Evolutionary conservation across 768 basidiomycete genomes (phyloP), one percentile per base, ranked within the genome.

Genomic region (Tulasnella sp.): DNA sequence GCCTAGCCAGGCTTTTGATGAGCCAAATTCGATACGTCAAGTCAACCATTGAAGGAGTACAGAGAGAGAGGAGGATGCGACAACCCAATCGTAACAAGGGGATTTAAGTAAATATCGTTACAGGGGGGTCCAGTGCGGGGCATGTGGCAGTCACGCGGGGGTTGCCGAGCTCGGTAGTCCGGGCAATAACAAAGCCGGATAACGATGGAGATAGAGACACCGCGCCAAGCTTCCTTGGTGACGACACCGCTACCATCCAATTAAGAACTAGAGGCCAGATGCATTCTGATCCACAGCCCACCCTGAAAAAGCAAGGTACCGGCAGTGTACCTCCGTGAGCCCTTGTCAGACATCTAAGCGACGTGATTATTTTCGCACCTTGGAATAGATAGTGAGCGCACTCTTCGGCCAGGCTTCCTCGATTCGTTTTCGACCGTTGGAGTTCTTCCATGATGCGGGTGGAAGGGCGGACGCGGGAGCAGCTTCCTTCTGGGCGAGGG

Each of bases 371-470:
- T 44, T 14, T 3, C 80, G 31, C 73, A 80, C 81, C 81, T 81
- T 81, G 69, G 80, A 72, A 54, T 76, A 82, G 16, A 82, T 1
- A 1, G 81, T 82, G 16, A 81, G 46, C 18, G 81, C 80, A 6
- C 9, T 7, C 41, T 60, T 74, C 34, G 81, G 81, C 75, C 81
- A 81, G 24, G 76, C 72, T 41, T 82, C 41, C 64, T 82, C 81
- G 12, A 76, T 40, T 4, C 31, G 41, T 37, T 76, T 31, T 37
- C 81, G 40, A n/a, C 80, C 81, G 20, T 48, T 60, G 14, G 46
- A 40, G 12, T 40, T 44, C 72, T 82, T 81, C 81, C 81, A 82
- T 34, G 22, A 22, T 48, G 24, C 81, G 0, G 81, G 81, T 41
- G 81, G 81, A 18, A 76, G 44, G 28, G 48, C 50, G 1, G 60